Evolutionary conservation across 805 yeast species (phyloP).

Genomic region (Hanseniaspora valbyensis): DNA sequence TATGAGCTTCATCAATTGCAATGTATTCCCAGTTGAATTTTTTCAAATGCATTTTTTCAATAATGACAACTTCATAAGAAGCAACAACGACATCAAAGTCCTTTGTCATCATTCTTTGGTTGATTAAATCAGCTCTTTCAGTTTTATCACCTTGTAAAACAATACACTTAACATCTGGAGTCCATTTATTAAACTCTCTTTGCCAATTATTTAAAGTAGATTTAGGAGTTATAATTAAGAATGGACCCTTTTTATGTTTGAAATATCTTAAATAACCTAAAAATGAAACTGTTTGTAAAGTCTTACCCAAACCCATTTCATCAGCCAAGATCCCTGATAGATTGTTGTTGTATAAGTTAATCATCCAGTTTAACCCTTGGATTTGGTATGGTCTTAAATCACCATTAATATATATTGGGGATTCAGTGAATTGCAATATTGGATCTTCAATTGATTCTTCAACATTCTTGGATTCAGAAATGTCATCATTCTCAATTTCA

Average conservation of each 20-base stretch:
- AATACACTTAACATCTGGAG: constrained; percentile 63
- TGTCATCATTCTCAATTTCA: neutral
- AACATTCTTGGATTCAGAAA: too few species aligned
- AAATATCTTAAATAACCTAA: constrained; percentile 60
- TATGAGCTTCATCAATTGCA: constrained; percentile 68
- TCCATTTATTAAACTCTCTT: constrained; percentile 67
- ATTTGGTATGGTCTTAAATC: constrained; percentile 60
- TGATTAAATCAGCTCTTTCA: constrained; percentile 45
- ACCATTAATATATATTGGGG: constrained; percentile 66
- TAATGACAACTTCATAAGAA: constrained; percentile 66
- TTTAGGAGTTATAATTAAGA: constrained; percentile 65
- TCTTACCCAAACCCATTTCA: constrained; percentile 80
- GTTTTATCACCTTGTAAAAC: constrained; percentile 68
- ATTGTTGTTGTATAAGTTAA: constrained; percentile 54
- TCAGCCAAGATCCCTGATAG: constrained; percentile 71
- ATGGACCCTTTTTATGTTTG: constrained; percentile 56
- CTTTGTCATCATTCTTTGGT: constrained; percentile 40
- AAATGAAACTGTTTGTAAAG: constrained; percentile 67
- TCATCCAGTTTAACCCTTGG: constrained; percentile 72
- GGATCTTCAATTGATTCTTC: constrained; percentile 22
- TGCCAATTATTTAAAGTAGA: constrained; percentile 74
- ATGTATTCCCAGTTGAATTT: constrained; percentile 70
- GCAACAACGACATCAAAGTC: constrained; percentile 63
- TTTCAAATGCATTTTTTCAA: constrained; percentile 54
- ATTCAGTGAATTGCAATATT: constrained; percentile 48